Percentiles rank a stretch among this genome's conserved stretches.
phyloP scores from a whole-genome alignment of 768 basidiomycete species.

The Hericium erinaceus region DNA sequence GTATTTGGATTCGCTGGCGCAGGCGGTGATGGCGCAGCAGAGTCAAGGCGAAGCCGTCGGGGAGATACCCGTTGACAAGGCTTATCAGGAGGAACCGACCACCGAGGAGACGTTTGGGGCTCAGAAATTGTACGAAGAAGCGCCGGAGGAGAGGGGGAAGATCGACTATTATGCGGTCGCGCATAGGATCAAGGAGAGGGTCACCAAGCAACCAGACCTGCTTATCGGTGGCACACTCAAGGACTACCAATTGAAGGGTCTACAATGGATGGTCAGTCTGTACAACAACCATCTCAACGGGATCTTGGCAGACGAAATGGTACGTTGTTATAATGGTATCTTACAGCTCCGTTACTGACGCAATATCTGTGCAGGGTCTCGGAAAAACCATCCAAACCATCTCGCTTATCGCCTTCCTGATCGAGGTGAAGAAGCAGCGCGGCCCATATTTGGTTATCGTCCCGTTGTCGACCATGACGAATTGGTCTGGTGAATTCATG shows the following conservation, averaged over 20 bases:
- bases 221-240: slow-evolving; percentile 86
- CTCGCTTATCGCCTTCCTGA: slow-evolving; percentile 89
- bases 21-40: slow-evolving; percentile 91
- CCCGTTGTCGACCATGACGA: slow-evolving; percentile 92
- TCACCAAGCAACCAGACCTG: slow-evolving; percentile 62
- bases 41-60: slow-evolving; percentile 30
- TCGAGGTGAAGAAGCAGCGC: slow-evolving; percentile 83
- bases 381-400: slow-evolving; percentile 95
- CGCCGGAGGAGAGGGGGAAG: slow-evolving; percentile 54
- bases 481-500: slow-evolving; percentile 95
- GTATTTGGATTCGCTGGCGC: slow-evolving; percentile 91
- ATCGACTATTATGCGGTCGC: slow-evolving; percentile 97
- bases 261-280: slow-evolving; percentile 98
- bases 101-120: slow-evolving; percentile 91
- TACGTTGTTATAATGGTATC: slow-evolving; percentile 21
- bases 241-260: slow-evolving; percentile 89
- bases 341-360: not conserved
- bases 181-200: slow-evolving; percentile 82
- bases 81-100: slow-evolving; percentile 61
- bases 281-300: slow-evolving; percentile 96
- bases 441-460: slow-evolving; percentile 95
- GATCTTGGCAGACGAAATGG: slow-evolving; percentile 94
- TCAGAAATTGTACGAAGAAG: slow-evolving; percentile 54
- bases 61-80: slow-evolving; percentile 36
- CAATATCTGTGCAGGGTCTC: slow-evolving; percentile 52